Evolutionary conservation across 179 eudicot species (phyloP).

Genomic region (Silene noctiflora): DNA sequence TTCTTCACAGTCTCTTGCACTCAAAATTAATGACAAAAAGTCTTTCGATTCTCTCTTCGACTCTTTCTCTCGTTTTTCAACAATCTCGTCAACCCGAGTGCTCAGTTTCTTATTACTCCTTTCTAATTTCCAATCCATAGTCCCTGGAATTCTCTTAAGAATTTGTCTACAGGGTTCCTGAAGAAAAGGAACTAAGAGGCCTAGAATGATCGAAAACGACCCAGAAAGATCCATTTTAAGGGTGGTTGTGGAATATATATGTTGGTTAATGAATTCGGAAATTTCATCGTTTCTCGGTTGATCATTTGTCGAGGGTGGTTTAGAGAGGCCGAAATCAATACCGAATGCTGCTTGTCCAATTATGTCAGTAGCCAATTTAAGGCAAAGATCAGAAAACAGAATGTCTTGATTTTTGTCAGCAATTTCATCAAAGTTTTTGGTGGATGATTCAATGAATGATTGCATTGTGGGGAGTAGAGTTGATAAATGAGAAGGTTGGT

Average conservation of each 20-base stretch:
- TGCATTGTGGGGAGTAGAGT: conserved; percentile 81
- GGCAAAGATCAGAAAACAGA: conserved; percentile 60
- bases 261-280: conserved; percentile 67
- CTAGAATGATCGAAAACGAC: conserved; percentile 73
- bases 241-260: conserved; percentile 76
- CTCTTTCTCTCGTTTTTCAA: conserved; percentile 42
- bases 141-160: conserved; percentile 66
- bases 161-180: conserved; percentile 78
- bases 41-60: conserved; percentile 51
- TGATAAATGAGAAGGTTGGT: conserved; percentile 91
- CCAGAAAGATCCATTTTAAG: conserved; percentile 96
- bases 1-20: conserved; percentile 56
- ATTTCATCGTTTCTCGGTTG: conserved; percentile 30
- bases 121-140: conserved; percentile 77
- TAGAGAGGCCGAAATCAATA: conserved; percentile 76
- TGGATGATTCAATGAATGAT: conserved; percentile 53
- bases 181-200: conserved; percentile 66
- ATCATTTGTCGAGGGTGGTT: conserved; percentile 33
- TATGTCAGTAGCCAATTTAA: conserved; percentile 74
- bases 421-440: conserved; percentile 34
- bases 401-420: conserved; percentile 39
- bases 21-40: conserved; percentile 74
- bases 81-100: conserved; percentile 57
- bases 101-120: conserved; percentile 49
- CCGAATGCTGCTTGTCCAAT: conserved; percentile 94